Conservation (phyloP, 352 stramenopile genomes). For the Blastocystis sp. region DNA sequence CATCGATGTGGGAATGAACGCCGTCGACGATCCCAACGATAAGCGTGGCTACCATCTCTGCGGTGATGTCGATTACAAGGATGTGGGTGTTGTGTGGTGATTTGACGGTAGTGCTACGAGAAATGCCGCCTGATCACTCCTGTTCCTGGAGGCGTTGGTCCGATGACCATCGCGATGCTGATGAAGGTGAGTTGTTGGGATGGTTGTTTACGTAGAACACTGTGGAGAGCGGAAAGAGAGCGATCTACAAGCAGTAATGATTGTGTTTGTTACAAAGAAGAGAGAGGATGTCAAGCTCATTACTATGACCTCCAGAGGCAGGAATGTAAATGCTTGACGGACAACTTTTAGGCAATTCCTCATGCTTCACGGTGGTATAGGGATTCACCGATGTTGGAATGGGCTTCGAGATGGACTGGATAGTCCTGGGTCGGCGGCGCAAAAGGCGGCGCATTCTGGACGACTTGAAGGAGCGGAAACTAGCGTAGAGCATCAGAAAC, state of each 20-base stretch:
- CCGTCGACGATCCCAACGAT: constrained; percentile 69
- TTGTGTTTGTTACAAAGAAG: not conserved
- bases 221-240: constrained; percentile 56
- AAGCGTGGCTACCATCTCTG: constrained; percentile 86
- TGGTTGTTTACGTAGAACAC: constrained; percentile 57
- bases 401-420: not conserved
- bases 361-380: not conserved
- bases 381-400: not conserved
- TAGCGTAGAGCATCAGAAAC: too few species aligned
- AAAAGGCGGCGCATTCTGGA: too few species aligned
- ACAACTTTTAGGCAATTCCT: not conserved
- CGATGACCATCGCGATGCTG: constrained; percentile 88
- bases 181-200: constrained; percentile 33
- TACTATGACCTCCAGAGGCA: not conserved
- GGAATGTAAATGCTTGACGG: not conserved
- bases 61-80: constrained; percentile 84
- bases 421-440: too few species aligned
- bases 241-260: constrained; percentile 9
- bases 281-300: not conserved
- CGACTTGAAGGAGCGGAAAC: too few species aligned
- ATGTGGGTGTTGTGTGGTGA: constrained; percentile 59
- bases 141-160: constrained; percentile 86
- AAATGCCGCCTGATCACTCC: constrained; percentile 83
- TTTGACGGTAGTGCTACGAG: constrained; percentile 58
- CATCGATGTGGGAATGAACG: constrained; percentile 98